These are phyloP conservation scores for Lactifluus echinatus DNA, from an alignment of 768 basidiomycete species.

Conservation along the genomic window DNA sequence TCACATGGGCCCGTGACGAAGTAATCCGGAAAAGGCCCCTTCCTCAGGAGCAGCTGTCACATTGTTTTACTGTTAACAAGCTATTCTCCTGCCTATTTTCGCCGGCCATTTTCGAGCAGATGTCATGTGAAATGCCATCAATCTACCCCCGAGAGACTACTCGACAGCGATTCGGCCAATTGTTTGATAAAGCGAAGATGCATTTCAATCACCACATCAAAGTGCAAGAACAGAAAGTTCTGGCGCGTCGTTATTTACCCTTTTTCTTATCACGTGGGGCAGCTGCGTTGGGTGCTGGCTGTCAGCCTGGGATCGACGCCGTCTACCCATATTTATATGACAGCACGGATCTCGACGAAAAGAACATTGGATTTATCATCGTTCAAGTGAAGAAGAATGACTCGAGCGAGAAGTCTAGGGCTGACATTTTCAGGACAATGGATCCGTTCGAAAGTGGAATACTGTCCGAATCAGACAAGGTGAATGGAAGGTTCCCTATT, in stretches of 20 bases:
- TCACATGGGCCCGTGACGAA: neutral
- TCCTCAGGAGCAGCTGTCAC: neutral
- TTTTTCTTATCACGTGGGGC: too few species aligned
- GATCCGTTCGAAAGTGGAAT: neutral
- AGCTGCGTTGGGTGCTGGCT: too few species aligned
- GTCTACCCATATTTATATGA: too few species aligned
- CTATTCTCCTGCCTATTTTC: neutral
- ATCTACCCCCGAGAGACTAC: neutral
- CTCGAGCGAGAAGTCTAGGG: rapidly evolving
- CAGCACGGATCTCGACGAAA: neutral
- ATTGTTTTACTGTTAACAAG: neutral
- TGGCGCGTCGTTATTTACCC: neutral
- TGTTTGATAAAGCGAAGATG: neutral
- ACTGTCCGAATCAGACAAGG: neutral
- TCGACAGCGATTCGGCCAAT: neutral
- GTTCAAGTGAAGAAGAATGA: neutral
- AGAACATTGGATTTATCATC: neutral
- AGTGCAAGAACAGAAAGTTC: neutral
- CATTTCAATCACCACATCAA: neutral
- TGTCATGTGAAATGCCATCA: neutral
- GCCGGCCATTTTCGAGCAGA: neutral
- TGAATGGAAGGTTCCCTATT: neutral
- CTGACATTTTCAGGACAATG: neutral
- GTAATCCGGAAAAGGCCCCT: neutral
- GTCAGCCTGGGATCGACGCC: too few species aligned